Evolutionary conservation across 2,329 filamentous ascomycete genomes (phyloP), one percentile per base, ranked within the genome.

Genomic region (Leptographium flavum): DNA sequence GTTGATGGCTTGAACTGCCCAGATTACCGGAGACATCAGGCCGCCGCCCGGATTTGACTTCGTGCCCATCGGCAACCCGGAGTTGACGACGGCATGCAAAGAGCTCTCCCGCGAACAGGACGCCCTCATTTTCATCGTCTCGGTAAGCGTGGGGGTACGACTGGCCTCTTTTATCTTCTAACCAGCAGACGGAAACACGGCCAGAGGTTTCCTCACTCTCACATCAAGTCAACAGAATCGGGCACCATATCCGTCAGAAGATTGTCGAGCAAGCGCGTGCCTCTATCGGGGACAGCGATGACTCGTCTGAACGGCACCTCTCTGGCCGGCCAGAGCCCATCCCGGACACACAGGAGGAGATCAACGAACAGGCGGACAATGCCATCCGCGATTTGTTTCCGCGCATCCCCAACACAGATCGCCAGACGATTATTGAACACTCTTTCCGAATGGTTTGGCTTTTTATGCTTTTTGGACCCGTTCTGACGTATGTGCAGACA

Each of bases 101-200:
- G 77, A 81, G 53, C 58, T 80, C 19, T 81, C 77, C 2, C 68
- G 78, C 50, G 72, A 78, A 52, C 65, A 67, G 42, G 76, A 69
- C 53, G 75, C 74, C 38, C 74, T 79, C 70, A 73, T 81, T 15
- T 81, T 78, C 53, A 79, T 81, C 47, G 77, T 82, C 40, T 77
- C 76, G 55, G 77, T 79, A 67, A 53, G 72, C 14, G 6, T 41
- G 39, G 7, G n/a, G 22, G 22, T 37, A 22, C 19, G 13, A 13
- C 14, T 28, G 37, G 13, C 7, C 17, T 17, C 15, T 15, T 23
- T 31, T 14, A 7, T 35, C 17, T 17, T 21, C 27, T 15, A 27
- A 27, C 15, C 27, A 28, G 15, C 31, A 43, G 42, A 36, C 35
- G 8, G 39, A 36, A 15, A 42, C 22, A 28, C 31, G 25, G 9